Evolutionary conservation across 345 rosid species (phyloP).

Genomic region (Syzygium aqueum): DNA sequence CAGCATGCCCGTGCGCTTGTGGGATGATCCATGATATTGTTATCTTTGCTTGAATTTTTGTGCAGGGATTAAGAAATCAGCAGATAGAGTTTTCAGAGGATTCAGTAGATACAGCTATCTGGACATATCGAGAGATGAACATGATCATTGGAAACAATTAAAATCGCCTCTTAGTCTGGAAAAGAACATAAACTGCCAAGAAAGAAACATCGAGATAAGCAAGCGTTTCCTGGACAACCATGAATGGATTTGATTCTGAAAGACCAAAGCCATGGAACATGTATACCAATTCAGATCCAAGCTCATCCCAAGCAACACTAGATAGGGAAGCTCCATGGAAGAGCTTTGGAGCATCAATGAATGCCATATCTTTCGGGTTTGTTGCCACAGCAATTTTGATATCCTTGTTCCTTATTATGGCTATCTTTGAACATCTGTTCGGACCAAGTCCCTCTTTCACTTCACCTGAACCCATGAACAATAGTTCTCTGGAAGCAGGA

Average conservation of each 20-base stretch:
- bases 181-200: not conserved
- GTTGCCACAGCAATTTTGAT: slow-evolving; percentile 90
- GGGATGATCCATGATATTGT: not conserved
- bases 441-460: slow-evolving; percentile 57
- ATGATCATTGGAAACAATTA: not conserved
- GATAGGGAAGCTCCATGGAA: slow-evolving; percentile 53
- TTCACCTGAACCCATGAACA: slow-evolving; percentile 29
- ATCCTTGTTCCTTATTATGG: slow-evolving; percentile 90
- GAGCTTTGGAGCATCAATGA: slow-evolving; percentile 62
- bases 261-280: slow-evolving; percentile 54
- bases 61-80: not conserved
- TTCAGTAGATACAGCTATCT: not conserved
- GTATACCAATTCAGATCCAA: slow-evolving; percentile 35
- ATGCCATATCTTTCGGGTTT: slow-evolving; percentile 87
- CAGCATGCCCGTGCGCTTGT: not conserved
- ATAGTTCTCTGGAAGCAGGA: slow-evolving; percentile 14
- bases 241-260: slow-evolving; percentile 43
- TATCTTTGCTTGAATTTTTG: not conserved
- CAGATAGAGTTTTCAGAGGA: not conserved
- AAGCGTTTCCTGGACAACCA: slow-evolving; percentile 1
- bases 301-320: slow-evolving; percentile 20
- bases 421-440: slow-evolving; percentile 85
- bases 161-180: not conserved
- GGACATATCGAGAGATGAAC: not conserved
- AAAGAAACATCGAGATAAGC: not conserved